A percentile compares a stretch with the other conserved stretches of the same genome.
These are phyloP conservation scores for Cryptococcus jaspeensis DNA, from an alignment of 1,284 basidiomycete genomes.

Conservation along the genomic window DNA sequence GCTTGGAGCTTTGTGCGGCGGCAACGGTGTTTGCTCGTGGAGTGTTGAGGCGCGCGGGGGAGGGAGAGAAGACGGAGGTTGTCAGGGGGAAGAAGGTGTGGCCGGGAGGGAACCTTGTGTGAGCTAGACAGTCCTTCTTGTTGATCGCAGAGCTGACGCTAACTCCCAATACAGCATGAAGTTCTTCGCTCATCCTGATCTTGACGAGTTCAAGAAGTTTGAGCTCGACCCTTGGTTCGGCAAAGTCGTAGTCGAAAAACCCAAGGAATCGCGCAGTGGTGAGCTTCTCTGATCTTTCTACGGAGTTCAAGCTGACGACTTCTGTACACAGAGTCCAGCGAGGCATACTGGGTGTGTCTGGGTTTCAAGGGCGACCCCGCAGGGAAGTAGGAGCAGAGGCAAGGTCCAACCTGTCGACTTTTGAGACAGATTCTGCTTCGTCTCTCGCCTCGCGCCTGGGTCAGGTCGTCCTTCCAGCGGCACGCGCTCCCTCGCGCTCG, in stretches of 20 bases:
- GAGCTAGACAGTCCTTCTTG: conserved; percentile 13
- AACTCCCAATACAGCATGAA: conserved; percentile 33
- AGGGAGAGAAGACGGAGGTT: conserved; percentile 7
- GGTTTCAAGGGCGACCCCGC: conserved; percentile 40
- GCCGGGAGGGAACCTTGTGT: conserved; percentile 47
- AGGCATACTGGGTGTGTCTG: conserved; percentile 51
- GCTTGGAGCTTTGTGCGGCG: conserved; percentile 46
- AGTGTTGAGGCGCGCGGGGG: conserved; percentile 1
- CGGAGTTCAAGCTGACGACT: background rate
- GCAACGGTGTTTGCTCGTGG: conserved; percentile 44
- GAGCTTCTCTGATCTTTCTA: conserved; percentile 3
- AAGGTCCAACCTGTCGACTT: too few relatives aligned
- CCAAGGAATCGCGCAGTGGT: conserved; percentile 45
- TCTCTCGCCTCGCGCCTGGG: too few relatives aligned
- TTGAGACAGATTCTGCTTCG: too few relatives aligned
- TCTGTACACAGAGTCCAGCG: conserved; percentile 41
- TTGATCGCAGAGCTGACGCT: conserved; percentile 2
- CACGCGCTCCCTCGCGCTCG: too few relatives aligned
- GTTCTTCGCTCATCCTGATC: conserved; percentile 49
- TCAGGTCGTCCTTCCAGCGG: too few relatives aligned
- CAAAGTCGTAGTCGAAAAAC: conserved; percentile 46
- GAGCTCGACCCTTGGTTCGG: conserved; percentile 42
- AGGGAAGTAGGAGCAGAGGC: too few relatives aligned
- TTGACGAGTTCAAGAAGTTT: conserved; percentile 40
- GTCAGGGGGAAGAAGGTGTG: conserved; percentile 19